These are phyloP conservation scores for Scedosporium apiospermum DNA, from an alignment of 2,329 filamentous ascomycete genomes.

Conservation along the genomic window DNA sequence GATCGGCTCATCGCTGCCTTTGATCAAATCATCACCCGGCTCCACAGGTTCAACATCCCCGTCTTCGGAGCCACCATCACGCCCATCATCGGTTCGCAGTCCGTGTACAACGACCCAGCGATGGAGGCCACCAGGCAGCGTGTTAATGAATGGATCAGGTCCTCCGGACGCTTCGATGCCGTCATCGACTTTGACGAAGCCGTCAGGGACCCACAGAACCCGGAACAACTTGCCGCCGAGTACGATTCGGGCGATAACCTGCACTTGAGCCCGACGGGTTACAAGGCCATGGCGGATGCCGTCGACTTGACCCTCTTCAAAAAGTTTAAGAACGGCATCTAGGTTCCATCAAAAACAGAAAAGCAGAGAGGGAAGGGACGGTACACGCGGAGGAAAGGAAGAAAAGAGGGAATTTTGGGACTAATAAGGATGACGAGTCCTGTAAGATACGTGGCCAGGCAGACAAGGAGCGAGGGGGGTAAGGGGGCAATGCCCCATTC, in stretches of 20 bases:
- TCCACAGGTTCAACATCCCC: constrained; percentile 41
- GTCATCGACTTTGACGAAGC: constrained; percentile 53
- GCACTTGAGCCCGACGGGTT: constrained; percentile 47
- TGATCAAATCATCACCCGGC: constrained; percentile 41
- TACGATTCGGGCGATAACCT: constrained; percentile 52
- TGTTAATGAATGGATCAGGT: constrained; percentile 51
- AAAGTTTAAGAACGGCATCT: constrained; percentile 13
- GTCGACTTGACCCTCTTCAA: constrained; percentile 44
- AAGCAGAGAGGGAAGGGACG: neutral
- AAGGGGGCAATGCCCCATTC: too few relatives aligned
- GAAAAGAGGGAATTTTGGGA: neutral
- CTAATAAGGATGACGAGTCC: too few relatives aligned
- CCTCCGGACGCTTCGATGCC: constrained; percentile 44
- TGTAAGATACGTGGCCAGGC: too few relatives aligned
- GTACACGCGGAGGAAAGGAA: neutral
- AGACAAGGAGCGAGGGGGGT: too few relatives aligned
- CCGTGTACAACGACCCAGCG: constrained; percentile 38
- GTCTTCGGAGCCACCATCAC: constrained; percentile 48
- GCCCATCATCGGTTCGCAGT: constrained; percentile 33
- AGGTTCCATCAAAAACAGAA: neutral
- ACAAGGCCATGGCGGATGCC: constrained; percentile 41
- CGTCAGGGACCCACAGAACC: constrained; percentile 35
- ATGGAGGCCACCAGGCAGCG: constrained; percentile 43
- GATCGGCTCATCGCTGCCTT: constrained; percentile 43
- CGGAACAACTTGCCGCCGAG: constrained; percentile 24